Base-by-base conservation (phyloP, 441 rosid genomes). In the Populus hybrid region DNA sequence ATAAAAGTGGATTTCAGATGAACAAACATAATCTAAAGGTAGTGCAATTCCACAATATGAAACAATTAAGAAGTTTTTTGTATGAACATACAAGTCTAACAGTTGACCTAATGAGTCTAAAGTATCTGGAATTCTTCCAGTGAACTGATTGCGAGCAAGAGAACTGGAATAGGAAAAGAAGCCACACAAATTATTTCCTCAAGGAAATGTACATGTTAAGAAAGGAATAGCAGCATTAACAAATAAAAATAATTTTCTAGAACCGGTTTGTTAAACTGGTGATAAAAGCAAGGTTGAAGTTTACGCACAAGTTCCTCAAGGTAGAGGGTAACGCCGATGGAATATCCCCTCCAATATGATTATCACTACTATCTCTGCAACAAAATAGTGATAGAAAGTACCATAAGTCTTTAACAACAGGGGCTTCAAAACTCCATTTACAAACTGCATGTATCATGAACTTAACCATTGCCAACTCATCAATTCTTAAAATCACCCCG, bases 311-410 rank as follows among this genome's bases (percentile, higher is more conserved):
- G 84, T 81, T 88, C 70, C 82, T 80, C 81, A 95, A 77, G 68
- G 97, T 87, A 65, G 73, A 80, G 3, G 99, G 99, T 83, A 94
- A 83, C 83, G 75, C 85, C 72, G 86, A 86, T 10, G 98, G 99
- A 80, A 96, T 84, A 66, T 79, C 85, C 82, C 99, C 99, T 71
- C 91, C 90, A 21, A 96, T 90, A 75, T 83, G 92, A 84, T 96
- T 96, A 86, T 88, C 81, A 82, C 97, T 92, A 69, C 94, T 77
- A 89, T 92, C 98, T 82, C 99, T 96, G 94, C 77, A 78, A 75
- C 81, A 30, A 35, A 67, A 81, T 54, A 82, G 74, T 77, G 69
- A 50, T 64, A 69, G 35, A 57, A 74, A 34, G 42, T 20, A 65
- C 23, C 50, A 66, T 76, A 75, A 77, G 74, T 9, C 57, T 46